phyloP scores from a whole-genome alignment of 768 basidiomycete species.

The Boletus subcaerulescens region DNA sequence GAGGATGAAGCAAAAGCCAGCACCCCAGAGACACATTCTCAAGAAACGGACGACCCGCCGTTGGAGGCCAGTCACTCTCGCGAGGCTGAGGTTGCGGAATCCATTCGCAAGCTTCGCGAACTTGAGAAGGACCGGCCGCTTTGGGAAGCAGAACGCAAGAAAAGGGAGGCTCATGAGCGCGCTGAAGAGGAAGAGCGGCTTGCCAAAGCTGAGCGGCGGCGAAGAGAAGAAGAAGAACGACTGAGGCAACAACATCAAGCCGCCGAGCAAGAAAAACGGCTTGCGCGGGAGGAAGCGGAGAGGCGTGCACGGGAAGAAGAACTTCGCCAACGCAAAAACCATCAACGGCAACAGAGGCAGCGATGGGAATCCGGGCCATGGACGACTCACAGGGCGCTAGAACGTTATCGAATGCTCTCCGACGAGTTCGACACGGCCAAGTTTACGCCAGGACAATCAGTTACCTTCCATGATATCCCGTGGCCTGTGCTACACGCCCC shows the following conservation, averaged over 20 bases:
- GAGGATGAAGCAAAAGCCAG: constrained; percentile 8
- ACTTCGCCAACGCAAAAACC: constrained; percentile 38
- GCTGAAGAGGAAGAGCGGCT: constrained; percentile 41
- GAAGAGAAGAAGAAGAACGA: constrained; percentile 32
- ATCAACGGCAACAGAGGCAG: constrained; percentile 47
- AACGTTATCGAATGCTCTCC: constrained; percentile 59
- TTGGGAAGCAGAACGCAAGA: constrained; percentile 55
- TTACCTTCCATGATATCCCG: constrained; percentile 63
- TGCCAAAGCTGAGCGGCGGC: constrained; percentile 33
- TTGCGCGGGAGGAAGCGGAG: constrained; percentile 29
- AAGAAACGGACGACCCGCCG: not conserved
- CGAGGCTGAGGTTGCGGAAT: constrained; percentile 53
- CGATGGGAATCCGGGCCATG: constrained; percentile 60
- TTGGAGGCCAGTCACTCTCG: constrained; percentile 38
- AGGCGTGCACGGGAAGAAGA: constrained; percentile 33
- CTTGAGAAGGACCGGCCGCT: constrained; percentile 61
- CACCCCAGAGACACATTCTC: constrained; percentile 4
- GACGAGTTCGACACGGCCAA: constrained; percentile 63
- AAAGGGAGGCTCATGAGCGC: constrained; percentile 41
- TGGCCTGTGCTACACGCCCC: constrained; percentile 72
- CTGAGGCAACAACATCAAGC: constrained; percentile 24
- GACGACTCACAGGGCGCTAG: constrained; percentile 64
- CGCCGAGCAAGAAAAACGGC: constrained; percentile 21
- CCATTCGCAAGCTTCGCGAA: constrained; percentile 64
- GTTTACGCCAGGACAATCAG: constrained; percentile 49